These are phyloP conservation scores for Phytophthora citrophthora DNA, from an alignment of 352 stramenopile species.

Conservation along the genomic window DNA sequence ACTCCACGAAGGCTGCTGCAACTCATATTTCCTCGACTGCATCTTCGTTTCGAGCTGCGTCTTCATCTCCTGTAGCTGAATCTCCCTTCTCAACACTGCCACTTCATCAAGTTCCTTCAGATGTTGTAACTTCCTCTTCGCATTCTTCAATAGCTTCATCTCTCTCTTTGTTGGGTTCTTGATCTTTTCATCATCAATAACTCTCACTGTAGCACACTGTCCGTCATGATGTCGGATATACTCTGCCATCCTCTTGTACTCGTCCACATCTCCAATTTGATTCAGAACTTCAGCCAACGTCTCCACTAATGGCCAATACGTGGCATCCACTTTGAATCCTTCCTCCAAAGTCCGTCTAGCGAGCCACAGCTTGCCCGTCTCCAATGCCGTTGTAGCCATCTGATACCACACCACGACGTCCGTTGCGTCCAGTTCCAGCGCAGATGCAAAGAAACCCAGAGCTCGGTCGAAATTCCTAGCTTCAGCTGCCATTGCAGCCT, in stretches of 20 bases:
- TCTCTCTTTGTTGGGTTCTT: conserved; percentile 7
- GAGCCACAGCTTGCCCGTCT: conserved; percentile 72
- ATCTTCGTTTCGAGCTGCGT: conserved; percentile 20
- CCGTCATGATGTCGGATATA: conserved; percentile 58
- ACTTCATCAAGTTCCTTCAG: conserved; percentile 21
- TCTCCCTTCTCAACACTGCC: conserved; percentile 39
- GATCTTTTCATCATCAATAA: conserved; percentile 27
- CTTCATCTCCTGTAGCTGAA: conserved; percentile 26
- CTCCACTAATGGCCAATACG: conserved; percentile 71
- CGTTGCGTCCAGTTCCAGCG: conserved; percentile 63
- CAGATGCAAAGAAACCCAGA: conserved; percentile 55
- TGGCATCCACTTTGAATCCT: conserved; percentile 57
- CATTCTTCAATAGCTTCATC: conserved; percentile 12
- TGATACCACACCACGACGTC: conserved; percentile 84
- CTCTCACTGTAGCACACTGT: conserved; percentile 39
- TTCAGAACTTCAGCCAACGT: conserved; percentile 65
- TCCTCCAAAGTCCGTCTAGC: conserved; percentile 64
- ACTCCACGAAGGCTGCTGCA: conserved; percentile 57
- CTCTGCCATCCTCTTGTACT: conserved; percentile 50
- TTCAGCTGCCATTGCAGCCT: conserved; percentile 65
- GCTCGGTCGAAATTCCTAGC: conserved; percentile 43
- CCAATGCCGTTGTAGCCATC: conserved; percentile 62
- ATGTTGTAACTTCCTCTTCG: conserved; percentile 31
- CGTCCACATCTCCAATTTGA: conserved; percentile 55
- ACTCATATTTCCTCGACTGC: conserved; percentile 39